phyloP scores from a whole-genome alignment of 129 eudicot genomes.

The Artemisia tridentata region DNA sequence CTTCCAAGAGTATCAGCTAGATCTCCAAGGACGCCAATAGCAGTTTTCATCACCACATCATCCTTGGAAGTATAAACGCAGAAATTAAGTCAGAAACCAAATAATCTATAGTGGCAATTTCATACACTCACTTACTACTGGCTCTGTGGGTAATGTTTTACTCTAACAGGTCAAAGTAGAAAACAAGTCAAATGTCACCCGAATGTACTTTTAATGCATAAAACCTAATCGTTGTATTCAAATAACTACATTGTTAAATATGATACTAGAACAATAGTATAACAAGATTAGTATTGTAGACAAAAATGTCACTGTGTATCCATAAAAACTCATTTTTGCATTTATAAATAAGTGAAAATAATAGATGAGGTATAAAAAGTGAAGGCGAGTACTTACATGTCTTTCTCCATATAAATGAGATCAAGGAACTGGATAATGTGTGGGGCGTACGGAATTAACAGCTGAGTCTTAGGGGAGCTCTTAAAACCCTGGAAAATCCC shows the following conservation, averaged over 20 bases:
- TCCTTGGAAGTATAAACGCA: slow-evolving; percentile 51
- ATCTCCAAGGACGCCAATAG: slow-evolving; percentile 93
- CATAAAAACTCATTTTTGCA: not conserved
- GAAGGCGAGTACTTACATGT: slow-evolving; percentile 50
- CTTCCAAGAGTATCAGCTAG: slow-evolving; percentile 93
- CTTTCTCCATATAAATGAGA: slow-evolving; percentile 92
- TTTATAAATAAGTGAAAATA: not conserved
- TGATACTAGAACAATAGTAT: no score
- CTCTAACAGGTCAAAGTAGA: no score
- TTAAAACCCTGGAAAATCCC: slow-evolving; percentile 96
- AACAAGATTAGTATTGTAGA: no score
- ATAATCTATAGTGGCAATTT: not conserved
- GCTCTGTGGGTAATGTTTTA: no score
- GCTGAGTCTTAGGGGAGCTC: slow-evolving; percentile 79
- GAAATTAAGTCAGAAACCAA: slow-evolving; percentile 15
- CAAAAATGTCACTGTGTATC: not conserved
- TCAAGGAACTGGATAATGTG: slow-evolving; percentile 82
- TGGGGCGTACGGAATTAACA: slow-evolving; percentile 73
- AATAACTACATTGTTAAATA: no score
- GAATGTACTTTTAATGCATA: no score
- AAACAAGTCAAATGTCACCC: no score
- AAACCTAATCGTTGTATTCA: no score
- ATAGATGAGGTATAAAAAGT: not conserved
- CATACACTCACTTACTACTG: no score
- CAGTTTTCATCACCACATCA: slow-evolving; percentile 92